Base-by-base conservation (phyloP, 495 filamentous ascomycete species). In the Aspergillus saccharolyticus region DNA sequence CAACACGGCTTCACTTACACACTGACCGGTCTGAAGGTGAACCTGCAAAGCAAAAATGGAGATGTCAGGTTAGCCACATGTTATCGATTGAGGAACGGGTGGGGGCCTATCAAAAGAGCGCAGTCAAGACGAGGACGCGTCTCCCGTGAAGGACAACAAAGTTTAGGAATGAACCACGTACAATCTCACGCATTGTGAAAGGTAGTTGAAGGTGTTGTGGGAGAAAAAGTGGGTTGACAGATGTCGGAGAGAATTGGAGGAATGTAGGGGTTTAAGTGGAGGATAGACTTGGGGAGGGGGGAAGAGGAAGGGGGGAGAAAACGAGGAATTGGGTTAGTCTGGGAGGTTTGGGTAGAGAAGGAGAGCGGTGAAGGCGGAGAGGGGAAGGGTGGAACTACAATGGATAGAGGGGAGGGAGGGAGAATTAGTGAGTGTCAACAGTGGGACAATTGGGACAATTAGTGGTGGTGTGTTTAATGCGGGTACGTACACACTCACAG, bases 21-120 rank as follows among this genome's bases (percentile, higher is more conserved):
- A 96, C 86, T 98, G 94, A 79, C 95, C 94, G 80, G 94, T 97
- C 79, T 99, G 95, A 67, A 98, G 91, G 79, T 89, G 86, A 75
- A 99, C 92, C 92, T 97, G 71, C 78, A 64, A 42, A 62, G 67
- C 70, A 62, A 60, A 63, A 76, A 74, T 65, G 64, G 50, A 61
- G n/a, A n/a, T n/a, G n/a, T 72, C 58, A 57, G 66, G 65, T 70
- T 67, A 73, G 74, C 74, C 67, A 59, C 51, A 56, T 61, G 58
- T 58, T 59, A 46, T 43, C 58, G 58, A 63, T 58, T 56, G 55
- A 53, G 55, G 67, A 75, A 74, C 71, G 49, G 64, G 75, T 74
- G 77, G 78, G 75, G 74, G 70, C 58, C 52, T 50, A 58, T 76
- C 72, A 76, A 72, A 75, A 70, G 76, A 62, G 56, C 47, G 64